Percentiles rank a stretch among this genome's conserved stretches.
These are phyloP conservation scores for Ceratocystis cubensis DNA, from an alignment of 2,329 filamentous ascomycete species.

Conservation along the genomic window DNA sequence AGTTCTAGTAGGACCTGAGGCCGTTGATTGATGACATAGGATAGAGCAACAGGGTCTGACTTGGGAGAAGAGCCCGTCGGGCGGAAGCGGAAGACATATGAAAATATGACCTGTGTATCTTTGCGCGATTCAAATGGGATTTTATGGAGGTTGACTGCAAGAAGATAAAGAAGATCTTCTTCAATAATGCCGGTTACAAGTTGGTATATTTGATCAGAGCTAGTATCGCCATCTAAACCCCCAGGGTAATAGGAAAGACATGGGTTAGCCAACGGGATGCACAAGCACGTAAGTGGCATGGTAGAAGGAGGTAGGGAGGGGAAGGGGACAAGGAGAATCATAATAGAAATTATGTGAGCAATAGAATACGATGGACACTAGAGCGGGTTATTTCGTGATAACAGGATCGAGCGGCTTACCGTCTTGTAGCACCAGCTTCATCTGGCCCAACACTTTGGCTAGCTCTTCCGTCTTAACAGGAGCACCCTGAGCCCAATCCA, in stretches of 20 bases:
- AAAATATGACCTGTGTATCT: slow-evolving; percentile 91
- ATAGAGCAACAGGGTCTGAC: slow-evolving; percentile 69
- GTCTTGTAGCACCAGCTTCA: slow-evolving; percentile 88
- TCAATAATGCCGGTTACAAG: slow-evolving; percentile 75
- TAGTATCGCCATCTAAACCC: slow-evolving; percentile 64
- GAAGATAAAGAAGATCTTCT: slow-evolving; percentile 75
- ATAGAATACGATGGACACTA: not conserved
- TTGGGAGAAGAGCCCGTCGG: slow-evolving; percentile 53
- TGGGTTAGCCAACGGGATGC: slow-evolving; percentile 2
- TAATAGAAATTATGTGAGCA: not conserved
- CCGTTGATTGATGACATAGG: slow-evolving; percentile 74
- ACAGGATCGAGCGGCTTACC: slow-evolving; percentile 40
- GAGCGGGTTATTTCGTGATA: too few relatives aligned
- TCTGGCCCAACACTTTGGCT: slow-evolving; percentile 71
- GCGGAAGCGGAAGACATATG: slow-evolving; percentile 83
- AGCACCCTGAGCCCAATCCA: slow-evolving; percentile 22
- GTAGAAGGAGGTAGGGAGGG: not conserved
- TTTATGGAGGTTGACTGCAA: slow-evolving; percentile 69
- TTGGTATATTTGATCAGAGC: slow-evolving; percentile 75
- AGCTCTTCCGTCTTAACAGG: slow-evolving; percentile 64
- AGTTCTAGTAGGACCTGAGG: slow-evolving; percentile 80
- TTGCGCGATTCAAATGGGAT: slow-evolving; percentile 94
- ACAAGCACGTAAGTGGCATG: not conserved
- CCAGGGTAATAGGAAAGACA: slow-evolving; percentile 14
- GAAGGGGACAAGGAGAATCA: not conserved